These are phyloP conservation scores for Mycena alexandri DNA, from an alignment of 768 basidiomycete species.

Conservation along the genomic window DNA sequence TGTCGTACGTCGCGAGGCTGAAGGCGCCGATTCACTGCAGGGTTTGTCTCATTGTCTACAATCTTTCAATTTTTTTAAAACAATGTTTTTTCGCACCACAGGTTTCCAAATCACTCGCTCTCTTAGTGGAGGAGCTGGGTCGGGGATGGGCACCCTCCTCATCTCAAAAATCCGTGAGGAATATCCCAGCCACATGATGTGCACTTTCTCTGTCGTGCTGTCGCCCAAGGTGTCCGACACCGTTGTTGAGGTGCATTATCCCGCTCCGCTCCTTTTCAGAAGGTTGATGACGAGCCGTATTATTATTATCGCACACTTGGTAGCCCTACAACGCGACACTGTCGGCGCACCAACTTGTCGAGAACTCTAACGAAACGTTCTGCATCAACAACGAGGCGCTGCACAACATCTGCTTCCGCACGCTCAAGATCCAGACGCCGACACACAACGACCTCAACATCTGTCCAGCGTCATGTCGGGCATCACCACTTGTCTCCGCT, in stretches of 20 bases:
- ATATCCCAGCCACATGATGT: constrained; percentile 99
- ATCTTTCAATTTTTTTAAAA: no score
- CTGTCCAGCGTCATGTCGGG: constrained; percentile 99
- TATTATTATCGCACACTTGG: background rate
- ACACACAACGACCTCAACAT: constrained; percentile 97
- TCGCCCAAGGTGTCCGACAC: constrained; percentile 98
- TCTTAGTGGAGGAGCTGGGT: constrained; percentile 98
- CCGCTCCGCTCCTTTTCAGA: background rate
- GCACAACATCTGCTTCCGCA: constrained; percentile 99
- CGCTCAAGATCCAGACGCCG: constrained; percentile 94
- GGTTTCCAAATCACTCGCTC: constrained; percentile 99
- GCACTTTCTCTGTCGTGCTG: constrained; percentile 99
- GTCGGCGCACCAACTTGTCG: constrained; percentile 98
- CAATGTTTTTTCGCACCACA: constrained; percentile 42
- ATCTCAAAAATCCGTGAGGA: constrained; percentile 99
- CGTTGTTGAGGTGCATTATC: constrained; percentile 84
- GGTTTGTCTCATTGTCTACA: constrained; percentile 61
- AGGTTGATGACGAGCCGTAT: constrained; percentile 16
- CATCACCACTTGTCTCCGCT: constrained; percentile 97
- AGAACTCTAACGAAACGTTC: constrained; percentile 99
- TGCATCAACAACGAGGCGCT: constrained; percentile 99
- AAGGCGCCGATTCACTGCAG: constrained; percentile 96
- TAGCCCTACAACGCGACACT: constrained; percentile 99
- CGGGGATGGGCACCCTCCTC: constrained; percentile 99
- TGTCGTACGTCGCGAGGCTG: constrained; percentile 98